Evolutionary conservation across 75 land plant species (phyloP).

Genomic region (Selaginella moellendorffii): DNA sequence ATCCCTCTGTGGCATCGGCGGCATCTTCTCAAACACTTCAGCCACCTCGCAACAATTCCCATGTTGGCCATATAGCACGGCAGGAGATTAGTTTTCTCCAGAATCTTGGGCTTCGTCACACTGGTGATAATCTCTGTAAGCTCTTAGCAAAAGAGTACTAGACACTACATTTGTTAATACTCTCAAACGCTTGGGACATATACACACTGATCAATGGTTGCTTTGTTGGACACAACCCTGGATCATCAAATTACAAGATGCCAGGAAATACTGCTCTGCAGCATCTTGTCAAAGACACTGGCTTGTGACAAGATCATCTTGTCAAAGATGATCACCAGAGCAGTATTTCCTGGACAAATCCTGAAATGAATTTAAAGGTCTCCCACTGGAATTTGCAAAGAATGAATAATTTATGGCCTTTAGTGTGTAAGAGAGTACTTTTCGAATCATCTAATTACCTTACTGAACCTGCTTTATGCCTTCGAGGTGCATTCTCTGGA

Average conservation of each 20-base stretch:
- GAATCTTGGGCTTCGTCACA: neutral
- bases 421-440: no score
- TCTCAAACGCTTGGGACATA: neutral
- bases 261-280: neutral
- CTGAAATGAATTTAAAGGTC: no score
- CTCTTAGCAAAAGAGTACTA: neutral
- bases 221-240: neutral
- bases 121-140: neutral
- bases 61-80: neutral
- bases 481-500: conserved; percentile 28
- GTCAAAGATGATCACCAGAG: no score
- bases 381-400: no score
- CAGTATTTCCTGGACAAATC: no score
- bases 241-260: neutral
- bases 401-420: no score
- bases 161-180: neutral
- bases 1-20: neutral
- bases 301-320: no score
- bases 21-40: neutral
- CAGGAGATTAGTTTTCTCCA: neutral
- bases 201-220: no score
- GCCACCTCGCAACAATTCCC: neutral
- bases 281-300: conserved; percentile 1
- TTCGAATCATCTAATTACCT: no score
- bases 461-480: neutral